Percentiles rank a stretch among this genome's conserved stretches.
These are phyloP conservation scores for Terfezia boudieri DNA, from an alignment of 495 filamentous ascomycete species.

Conservation along the genomic window DNA sequence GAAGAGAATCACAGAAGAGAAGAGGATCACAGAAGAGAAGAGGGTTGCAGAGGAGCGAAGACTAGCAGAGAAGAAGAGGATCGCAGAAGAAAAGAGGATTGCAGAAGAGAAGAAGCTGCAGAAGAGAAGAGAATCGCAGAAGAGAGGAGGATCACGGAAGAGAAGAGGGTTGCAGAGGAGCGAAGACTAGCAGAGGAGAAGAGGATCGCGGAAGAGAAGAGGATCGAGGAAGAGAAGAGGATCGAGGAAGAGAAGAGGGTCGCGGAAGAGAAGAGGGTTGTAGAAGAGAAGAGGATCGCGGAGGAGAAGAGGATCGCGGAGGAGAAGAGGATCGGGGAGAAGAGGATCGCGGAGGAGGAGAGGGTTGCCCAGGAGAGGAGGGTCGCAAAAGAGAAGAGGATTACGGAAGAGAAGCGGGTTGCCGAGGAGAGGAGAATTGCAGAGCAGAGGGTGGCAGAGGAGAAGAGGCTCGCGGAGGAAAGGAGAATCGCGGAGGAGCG, in stretches of 20 bases:
- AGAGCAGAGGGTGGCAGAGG: no score
- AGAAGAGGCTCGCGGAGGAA: neutral
- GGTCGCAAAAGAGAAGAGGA: neutral
- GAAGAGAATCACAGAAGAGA: neutral
- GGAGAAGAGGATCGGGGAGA: neutral
- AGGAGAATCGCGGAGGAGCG: neutral
- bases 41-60: neutral
- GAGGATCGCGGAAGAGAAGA: neutral
- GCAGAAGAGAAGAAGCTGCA: neutral
- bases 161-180: neutral
- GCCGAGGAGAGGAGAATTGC: neutral
- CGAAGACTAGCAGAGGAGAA: neutral
- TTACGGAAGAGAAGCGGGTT: neutral
- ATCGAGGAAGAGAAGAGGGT: neutral
- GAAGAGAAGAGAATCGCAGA: neutral
- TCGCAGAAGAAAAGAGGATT: neutral
- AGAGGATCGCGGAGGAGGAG: neutral
- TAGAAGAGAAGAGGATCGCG: neutral
- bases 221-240: neutral
- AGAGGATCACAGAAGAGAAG: neutral
- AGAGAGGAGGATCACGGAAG: neutral
- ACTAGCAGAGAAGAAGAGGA: neutral
- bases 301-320: neutral
- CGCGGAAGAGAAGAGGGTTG: neutral
- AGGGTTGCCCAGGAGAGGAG: neutral